Base-by-base conservation (phyloP, 1,139 yeast genomes). In the Suhomyces terraborum region DNA sequence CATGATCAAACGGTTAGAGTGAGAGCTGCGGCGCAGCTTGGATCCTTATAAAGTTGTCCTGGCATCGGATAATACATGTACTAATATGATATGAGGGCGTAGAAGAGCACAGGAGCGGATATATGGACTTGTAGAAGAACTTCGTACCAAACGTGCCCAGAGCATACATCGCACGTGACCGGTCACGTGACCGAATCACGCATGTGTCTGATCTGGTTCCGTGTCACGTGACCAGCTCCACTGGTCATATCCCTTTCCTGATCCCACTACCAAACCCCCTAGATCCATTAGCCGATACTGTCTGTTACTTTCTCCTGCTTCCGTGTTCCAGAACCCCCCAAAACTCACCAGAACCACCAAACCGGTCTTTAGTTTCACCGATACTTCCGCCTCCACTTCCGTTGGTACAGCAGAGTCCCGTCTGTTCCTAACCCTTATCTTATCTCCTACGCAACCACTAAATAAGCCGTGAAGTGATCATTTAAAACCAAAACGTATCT, bases 401-500 rank as follows among this genome's bases (percentile, higher is more conserved):
- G 16, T 22, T 21, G 26, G 19, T 32, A 25, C 32, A 31, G 26
- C 38, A 35, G 32, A 22, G 25, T 14, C n/a, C 17, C 28, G 5
- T 18, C 25, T 24, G 24, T 32, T 10, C 33, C 42, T n/a, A n/a
- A n/a, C 41, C 42, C 42, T 39, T 39, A 39, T 39, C 42, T 39
- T 34, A 39, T 39, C 42, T 32, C 27, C 22, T 6, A 23, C 28
- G 10, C 29, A 16, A 32, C 35, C 20, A n/a, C 29, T 24, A 32
- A 28, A 14, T 5, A 27, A 17, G 20, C 4, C n/a, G 14, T 14
- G 18, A 18, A 18, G 8, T 19, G 22, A n/a, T 28, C 14, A 17
- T 29, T 18, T 16, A 10, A n/a, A n/a, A n/a, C n/a, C n/a, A n/a
- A n/a, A n/a, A n/a, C n/a, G n/a, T n/a, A n/a, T n/a, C n/a, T n/a